A percentile compares a stretch with the other conserved stretches of the same genome.
These are phyloP conservation scores for Aspergillus biplanus DNA, from an alignment of 495 filamentous ascomycete genomes.

Conservation along the genomic window DNA sequence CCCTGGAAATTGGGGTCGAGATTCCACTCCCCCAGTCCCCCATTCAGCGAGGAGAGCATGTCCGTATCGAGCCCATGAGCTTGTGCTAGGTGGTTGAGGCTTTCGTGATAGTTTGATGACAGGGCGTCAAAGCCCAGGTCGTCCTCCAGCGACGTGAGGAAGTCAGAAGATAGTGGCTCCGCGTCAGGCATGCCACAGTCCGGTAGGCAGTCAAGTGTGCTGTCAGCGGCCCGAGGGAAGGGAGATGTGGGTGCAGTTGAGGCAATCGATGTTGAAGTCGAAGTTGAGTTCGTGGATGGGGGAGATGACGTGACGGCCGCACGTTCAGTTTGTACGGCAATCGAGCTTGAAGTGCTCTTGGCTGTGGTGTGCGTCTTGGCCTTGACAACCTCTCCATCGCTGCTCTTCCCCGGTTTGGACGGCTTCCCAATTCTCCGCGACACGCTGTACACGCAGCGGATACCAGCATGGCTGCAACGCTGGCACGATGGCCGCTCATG, in stretches of 20 bases:
- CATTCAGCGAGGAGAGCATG: not conserved
- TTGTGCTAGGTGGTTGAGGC: not conserved
- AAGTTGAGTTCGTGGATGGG: not conserved
- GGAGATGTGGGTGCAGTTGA: not conserved
- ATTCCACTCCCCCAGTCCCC: not conserved
- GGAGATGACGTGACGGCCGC: not conserved
- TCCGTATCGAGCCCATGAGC: not conserved
- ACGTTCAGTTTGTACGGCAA: not conserved
- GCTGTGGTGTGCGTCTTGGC: not conserved
- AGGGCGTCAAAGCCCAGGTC: not conserved
- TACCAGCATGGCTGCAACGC: not conserved
- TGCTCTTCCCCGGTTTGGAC: not conserved
- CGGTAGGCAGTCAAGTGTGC: not conserved
- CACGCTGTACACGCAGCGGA: not conserved
- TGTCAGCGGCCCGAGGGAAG: not conserved
- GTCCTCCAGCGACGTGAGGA: not conserved
- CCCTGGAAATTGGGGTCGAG: not conserved
- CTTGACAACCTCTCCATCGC: not conserved
- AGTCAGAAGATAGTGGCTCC: not conserved
- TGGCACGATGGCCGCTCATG: not conserved
- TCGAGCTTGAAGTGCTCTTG: not conserved
- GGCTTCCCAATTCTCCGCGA: not conserved
- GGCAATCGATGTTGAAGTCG: not conserved
- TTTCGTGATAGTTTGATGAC: not conserved
- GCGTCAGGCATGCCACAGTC: not conserved